These are phyloP conservation scores for Diplotaxis tenuifolia DNA, from an alignment of 345 rosid genomes.

Conservation along the genomic window DNA sequence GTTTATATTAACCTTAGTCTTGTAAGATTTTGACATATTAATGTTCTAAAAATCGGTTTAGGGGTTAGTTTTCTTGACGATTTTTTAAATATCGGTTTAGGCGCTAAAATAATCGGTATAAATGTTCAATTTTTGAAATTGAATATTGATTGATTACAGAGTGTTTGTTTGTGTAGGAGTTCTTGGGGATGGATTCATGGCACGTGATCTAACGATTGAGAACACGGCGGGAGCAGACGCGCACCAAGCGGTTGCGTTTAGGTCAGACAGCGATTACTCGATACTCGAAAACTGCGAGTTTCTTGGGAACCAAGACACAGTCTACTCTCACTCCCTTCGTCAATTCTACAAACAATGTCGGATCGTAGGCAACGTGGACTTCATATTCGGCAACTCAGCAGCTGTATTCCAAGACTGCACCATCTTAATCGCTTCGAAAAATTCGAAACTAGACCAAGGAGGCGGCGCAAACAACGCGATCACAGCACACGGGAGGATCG, in stretches of 20 bases:
- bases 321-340: constrained; percentile 80
- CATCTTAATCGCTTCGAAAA: constrained; percentile 60
- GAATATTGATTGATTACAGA: not conserved
- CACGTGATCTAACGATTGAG: constrained; percentile 69
- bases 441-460: constrained; percentile 59
- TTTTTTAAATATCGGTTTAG: no score
- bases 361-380: constrained; percentile 84
- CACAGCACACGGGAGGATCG: constrained; percentile 87
- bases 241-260: constrained; percentile 92
- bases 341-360: constrained; percentile 77
- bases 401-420: constrained; percentile 67
- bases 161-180: constrained; percentile 47
- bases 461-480: constrained; percentile 56
- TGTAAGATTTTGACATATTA: no score
- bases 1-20: not conserved
- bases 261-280: constrained; percentile 82
- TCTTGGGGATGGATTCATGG: constrained; percentile 95
- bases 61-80: no score
- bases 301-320: constrained; percentile 86
- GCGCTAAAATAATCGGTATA: no score
- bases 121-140: no score
- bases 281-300: constrained; percentile 77
- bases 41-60: no score
- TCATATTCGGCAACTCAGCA: constrained; percentile 89
- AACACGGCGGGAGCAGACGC: constrained; percentile 87